Percentiles rank a stretch among this genome's conserved stretches.
phyloP scores from a whole-genome alignment of 2,329 filamentous ascomycete species.

The Huntiella abstrusa region DNA sequence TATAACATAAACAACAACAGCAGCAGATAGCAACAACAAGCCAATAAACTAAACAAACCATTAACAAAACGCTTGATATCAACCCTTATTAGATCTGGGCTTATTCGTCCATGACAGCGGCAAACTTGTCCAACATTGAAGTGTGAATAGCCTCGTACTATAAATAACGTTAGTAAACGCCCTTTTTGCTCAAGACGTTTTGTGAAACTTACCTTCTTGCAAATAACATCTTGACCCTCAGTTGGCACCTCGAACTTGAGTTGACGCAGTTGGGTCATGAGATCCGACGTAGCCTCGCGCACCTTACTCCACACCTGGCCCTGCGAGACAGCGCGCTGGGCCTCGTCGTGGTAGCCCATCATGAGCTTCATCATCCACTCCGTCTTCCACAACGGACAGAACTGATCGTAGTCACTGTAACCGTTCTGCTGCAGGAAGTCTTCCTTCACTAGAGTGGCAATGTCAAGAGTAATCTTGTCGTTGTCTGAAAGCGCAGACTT shows the following conservation, averaged over 20 bases:
- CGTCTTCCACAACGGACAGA: slow-evolving; percentile 98
- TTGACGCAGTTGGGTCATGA: slow-evolving; percentile 66
- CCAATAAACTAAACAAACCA: background rate
- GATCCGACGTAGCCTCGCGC: slow-evolving; percentile 70
- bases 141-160: slow-evolving; percentile 87
- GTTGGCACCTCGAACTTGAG: slow-evolving; percentile 94
- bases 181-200: background rate
- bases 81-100: background rate
- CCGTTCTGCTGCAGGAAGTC: slow-evolving; percentile 99
- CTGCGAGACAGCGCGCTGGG: slow-evolving; percentile 83
- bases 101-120: slow-evolving; percentile 87
- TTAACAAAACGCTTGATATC: background rate
- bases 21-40: background rate
- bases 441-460: slow-evolving; percentile 84
- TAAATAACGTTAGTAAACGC: slow-evolving; percentile 20
- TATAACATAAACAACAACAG: background rate
- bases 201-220: slow-evolving; percentile 48
- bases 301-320: slow-evolving; percentile 88
- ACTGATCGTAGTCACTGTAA: slow-evolving; percentile 97
- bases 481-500: slow-evolving; percentile 91
- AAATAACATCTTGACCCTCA: slow-evolving; percentile 62
- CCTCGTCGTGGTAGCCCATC: slow-evolving; percentile 94
- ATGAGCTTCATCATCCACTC: slow-evolving; percentile 99
- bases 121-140: slow-evolving; percentile 93
- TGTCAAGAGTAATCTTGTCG: slow-evolving; percentile 95